Conservation (phyloP, 148 eudicot genomes). For the Diospyros lotus region DNA sequence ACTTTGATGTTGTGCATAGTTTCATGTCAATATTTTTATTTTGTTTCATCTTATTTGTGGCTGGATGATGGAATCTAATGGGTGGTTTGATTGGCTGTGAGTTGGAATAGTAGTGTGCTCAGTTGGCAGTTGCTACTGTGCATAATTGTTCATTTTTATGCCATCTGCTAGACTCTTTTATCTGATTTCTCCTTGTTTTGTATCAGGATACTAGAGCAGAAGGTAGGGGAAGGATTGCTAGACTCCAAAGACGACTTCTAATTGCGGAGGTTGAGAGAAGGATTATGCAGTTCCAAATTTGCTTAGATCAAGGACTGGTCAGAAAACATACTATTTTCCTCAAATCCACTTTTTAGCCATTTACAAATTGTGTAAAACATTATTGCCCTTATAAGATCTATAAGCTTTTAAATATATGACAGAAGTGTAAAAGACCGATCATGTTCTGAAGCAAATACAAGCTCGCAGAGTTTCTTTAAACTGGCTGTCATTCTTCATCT, state of each 20-base stretch:
- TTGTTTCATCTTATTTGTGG: neutral
- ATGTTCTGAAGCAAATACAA: neutral
- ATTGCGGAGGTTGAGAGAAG: constrained; percentile 88
- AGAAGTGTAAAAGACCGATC: neutral
- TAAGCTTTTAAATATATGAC: neutral
- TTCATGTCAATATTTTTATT: neutral
- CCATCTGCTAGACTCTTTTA: neutral
- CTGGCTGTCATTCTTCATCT: no score
- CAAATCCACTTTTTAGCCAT: neutral
- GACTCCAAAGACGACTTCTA: constrained; percentile 78
- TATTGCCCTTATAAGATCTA: neutral
- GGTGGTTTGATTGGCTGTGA: neutral
- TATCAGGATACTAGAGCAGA: constrained; percentile 83
- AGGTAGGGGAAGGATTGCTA: constrained; percentile 94
- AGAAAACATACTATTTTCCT: neutral
- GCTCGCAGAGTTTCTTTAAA: no score
- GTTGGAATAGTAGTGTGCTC: neutral
- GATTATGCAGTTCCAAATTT: constrained; percentile 73
- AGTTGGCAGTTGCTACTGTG: neutral
- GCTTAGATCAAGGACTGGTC: constrained; percentile 76
- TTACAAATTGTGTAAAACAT: neutral
- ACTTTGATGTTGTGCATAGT: no score
- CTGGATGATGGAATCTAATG: neutral
- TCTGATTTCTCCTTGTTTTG: constrained; percentile 8
- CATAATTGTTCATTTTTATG: neutral